Conservation (phyloP, 179 eudicot species). For the Dionaea muscipula region DNA sequence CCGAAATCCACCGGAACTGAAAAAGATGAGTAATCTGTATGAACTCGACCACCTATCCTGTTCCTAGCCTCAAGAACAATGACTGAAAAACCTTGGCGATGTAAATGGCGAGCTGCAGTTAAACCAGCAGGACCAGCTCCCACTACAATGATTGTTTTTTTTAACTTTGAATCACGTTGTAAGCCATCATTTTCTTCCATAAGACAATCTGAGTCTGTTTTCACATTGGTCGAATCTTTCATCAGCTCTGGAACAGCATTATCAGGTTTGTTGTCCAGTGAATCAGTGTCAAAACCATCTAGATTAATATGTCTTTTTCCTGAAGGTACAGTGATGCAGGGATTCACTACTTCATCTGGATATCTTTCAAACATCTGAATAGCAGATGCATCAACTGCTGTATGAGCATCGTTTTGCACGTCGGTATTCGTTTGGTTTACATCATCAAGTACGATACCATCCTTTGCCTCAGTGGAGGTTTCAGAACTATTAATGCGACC, state of each 20-base stretch:
- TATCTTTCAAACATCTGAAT: constrained; percentile 15
- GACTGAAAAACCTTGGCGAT: constrained; percentile 78
- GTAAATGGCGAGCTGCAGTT: constrained; percentile 92
- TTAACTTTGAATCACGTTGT: constrained; percentile 25
- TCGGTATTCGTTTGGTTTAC: constrained; percentile 21
- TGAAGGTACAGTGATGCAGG: constrained; percentile 14
- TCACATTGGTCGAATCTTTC: constrained; percentile 7
- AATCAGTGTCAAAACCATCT: constrained; percentile 17
- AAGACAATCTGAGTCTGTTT: constrained; percentile 17
- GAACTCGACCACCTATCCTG: constrained; percentile 92
- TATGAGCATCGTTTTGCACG: constrained; percentile 16
- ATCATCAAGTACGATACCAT: constrained; percentile 22
- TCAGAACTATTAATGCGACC: constrained; percentile 42
- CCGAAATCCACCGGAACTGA: constrained; percentile 99
- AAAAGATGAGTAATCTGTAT: constrained; percentile 77
- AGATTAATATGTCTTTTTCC: constrained; percentile 12
- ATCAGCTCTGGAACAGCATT: constrained; percentile 11
- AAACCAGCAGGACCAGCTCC: constrained; percentile 99
- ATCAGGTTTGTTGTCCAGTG: constrained; percentile 17
- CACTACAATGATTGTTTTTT: constrained; percentile 59
- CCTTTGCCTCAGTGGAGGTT: constrained; percentile 17
- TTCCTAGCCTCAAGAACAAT: constrained; percentile 77
- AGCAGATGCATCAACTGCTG: constrained; percentile 21
- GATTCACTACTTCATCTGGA: constrained; percentile 16
- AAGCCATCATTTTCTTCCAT: constrained; percentile 11